These are phyloP conservation scores for Euphorbia celastroides DNA, from an alignment of 441 rosid genomes.

Conservation along the genomic window DNA sequence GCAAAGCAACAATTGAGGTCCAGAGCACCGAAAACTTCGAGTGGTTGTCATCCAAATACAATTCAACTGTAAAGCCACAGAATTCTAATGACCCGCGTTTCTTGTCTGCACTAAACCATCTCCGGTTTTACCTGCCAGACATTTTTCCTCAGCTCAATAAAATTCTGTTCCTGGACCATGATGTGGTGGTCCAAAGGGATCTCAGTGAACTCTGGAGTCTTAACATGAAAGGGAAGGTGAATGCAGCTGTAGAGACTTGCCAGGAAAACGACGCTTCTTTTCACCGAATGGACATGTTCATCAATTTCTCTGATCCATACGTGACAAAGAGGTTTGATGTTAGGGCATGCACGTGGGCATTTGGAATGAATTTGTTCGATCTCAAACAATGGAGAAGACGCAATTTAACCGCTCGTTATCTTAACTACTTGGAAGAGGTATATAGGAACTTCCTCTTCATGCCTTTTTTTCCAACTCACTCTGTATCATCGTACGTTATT, in stretches of 20 bases:
- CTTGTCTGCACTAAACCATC: slow-evolving; percentile 65
- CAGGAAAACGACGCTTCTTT: slow-evolving; percentile 50
- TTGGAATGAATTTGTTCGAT: slow-evolving; percentile 87
- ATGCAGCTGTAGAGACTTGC: slow-evolving; percentile 90
- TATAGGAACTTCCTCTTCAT: slow-evolving; percentile 12
- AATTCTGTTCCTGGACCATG: slow-evolving; percentile 81
- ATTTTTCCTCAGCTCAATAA: slow-evolving; percentile 66
- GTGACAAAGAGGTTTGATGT: slow-evolving; percentile 50
- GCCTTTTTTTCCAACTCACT: not conserved
- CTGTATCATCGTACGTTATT: too few species aligned
- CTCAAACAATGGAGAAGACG: slow-evolving; percentile 70
- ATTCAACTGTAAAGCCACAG: slow-evolving; percentile 45
- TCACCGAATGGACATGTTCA: slow-evolving; percentile 49
- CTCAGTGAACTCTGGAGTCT: slow-evolving; percentile 59
- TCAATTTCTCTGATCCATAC: slow-evolving; percentile 70
- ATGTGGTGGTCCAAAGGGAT: slow-evolving; percentile 83
- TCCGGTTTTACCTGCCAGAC: slow-evolving; percentile 82
- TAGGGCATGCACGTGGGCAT: slow-evolving; percentile 84
- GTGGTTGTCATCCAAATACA: slow-evolving; percentile 45
- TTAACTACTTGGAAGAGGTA: slow-evolving; percentile 67
- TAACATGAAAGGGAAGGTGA: slow-evolving; percentile 73
- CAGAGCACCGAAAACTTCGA: slow-evolving; percentile 58
- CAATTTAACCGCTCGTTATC: slow-evolving; percentile 58
- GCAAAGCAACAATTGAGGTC: slow-evolving; percentile 58
- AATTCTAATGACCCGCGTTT: slow-evolving; percentile 62